phyloP scores from a whole-genome alignment of 805 yeast species.

The Candida boleticola region DNA sequence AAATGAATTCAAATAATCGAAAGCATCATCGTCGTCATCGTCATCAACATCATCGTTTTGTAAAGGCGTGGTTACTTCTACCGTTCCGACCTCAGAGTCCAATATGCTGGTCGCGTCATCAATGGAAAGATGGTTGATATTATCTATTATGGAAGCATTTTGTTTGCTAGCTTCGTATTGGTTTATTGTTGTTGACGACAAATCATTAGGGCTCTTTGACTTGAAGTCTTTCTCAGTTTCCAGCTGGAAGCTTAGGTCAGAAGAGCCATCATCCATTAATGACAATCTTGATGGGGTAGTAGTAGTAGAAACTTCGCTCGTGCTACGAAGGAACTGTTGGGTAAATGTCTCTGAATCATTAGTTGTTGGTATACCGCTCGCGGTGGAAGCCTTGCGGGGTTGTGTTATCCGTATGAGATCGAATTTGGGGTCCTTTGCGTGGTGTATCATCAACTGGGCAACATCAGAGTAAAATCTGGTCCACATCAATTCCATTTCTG shows the following conservation, averaged over 20 bases:
- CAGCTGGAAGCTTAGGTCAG: not conserved
- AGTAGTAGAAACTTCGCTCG: not conserved
- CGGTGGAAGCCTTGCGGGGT: not conserved
- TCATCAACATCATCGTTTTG: constrained; percentile 5
- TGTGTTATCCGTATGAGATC: constrained; percentile 2
- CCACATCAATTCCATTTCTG: constrained; percentile 10
- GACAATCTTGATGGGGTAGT: not conserved
- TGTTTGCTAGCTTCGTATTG: too few relatives aligned
- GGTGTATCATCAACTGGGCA: constrained; percentile 3
- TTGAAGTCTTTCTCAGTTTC: not conserved
- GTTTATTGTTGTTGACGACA: too few relatives aligned
- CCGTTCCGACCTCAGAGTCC: too few relatives aligned
- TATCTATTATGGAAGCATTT: too few relatives aligned
- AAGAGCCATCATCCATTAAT: not conserved
- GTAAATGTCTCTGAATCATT: too few relatives aligned
- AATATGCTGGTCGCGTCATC: too few relatives aligned
- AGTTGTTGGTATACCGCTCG: too few relatives aligned
- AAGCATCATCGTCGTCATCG: constrained; percentile 16
- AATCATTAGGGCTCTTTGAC: not conserved
- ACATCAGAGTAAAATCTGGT: constrained; percentile 9
- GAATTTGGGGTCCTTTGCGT: constrained; percentile 7
- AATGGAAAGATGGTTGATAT: too few relatives aligned
- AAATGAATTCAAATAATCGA: constrained; percentile 16
- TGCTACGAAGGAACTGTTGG: not conserved
- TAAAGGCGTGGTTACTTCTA: too few relatives aligned